phyloP scores from a whole-genome alignment of 2,329 filamentous ascomycete genomes.

The Penicillium brevicompactum region DNA sequence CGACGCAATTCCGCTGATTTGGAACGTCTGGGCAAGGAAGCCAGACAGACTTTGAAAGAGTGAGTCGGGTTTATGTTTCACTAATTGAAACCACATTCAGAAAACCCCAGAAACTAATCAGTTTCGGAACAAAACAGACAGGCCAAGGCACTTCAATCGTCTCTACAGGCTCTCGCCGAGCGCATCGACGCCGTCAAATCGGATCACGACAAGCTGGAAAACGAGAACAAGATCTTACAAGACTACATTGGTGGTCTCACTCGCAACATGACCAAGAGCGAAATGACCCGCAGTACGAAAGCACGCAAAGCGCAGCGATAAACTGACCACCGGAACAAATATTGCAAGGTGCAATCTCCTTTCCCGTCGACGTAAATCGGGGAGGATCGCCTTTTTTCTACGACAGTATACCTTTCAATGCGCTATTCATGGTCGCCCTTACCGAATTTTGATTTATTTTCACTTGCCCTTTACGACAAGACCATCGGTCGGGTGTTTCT shows the following conservation, averaged over 20 bases:
- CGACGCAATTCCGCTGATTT: constrained; percentile 87
- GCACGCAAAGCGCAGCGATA: constrained; percentile 50
- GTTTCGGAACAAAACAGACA: constrained; percentile 60
- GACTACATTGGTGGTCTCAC: constrained; percentile 98
- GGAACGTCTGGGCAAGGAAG: constrained; percentile 81
- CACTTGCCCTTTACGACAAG: constrained; percentile 7
- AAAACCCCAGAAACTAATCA: not conserved
- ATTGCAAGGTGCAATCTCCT: constrained; percentile 13
- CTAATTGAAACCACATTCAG: not conserved
- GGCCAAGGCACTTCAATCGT: constrained; percentile 84
- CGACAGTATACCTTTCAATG: constrained; percentile 2
- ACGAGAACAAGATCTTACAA: constrained; percentile 94
- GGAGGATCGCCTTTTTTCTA: constrained; percentile 5
- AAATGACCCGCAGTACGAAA: constrained; percentile 57
- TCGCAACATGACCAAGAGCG: constrained; percentile 64
- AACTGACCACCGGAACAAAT: constrained; percentile 9
- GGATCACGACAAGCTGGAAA: constrained; percentile 95
- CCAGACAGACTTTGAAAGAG: constrained; percentile 66
- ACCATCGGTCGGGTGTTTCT: not conserved
- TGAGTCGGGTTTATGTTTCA: constrained; percentile 41
- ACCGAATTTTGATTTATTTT: constrained; percentile 4
- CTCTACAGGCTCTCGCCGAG: constrained; percentile 84
- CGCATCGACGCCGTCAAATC: constrained; percentile 91
- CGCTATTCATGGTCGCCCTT: not conserved
- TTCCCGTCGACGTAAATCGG: constrained; percentile 17